A percentile compares a stretch with the other conserved stretches of the same genome.
Evolutionary conservation across 31 red algal genomes (phyloP).

Genomic region (Odonthalia washingtoniensis): DNA sequence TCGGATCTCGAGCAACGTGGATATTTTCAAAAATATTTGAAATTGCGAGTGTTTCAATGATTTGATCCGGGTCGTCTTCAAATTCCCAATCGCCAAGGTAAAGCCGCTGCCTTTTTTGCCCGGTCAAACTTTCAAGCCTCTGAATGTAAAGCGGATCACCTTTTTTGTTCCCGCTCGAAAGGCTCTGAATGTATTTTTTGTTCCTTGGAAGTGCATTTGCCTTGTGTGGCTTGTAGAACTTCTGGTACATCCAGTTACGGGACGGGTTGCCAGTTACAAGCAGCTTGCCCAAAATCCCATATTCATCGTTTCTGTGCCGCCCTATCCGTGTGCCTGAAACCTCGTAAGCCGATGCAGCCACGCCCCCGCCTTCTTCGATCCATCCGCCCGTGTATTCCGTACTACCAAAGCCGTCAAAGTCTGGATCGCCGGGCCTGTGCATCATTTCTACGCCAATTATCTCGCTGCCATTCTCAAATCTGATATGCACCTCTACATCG

Average conservation of each 20-base stretch:
- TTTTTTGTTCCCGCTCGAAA: not conserved
- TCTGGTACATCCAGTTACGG: not conserved
- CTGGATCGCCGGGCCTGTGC: not conserved
- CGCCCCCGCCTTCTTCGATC: not conserved
- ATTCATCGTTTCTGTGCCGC: not conserved
- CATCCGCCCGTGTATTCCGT: not conserved
- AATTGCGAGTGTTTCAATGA: slow-evolving; percentile 5
- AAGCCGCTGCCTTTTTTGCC: not conserved
- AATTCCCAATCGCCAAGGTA: slow-evolving; percentile 16
- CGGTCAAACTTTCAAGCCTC: not conserved
- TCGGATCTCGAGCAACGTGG: no score
- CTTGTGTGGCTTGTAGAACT: slow-evolving; percentile 9
- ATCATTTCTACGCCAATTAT: not conserved
- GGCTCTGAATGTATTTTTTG: not conserved
- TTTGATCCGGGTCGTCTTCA: slow-evolving; percentile 3
- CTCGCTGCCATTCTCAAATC: slow-evolving; percentile 3
- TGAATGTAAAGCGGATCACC: not conserved
- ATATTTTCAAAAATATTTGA: not conserved
- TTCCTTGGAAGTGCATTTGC: not conserved
- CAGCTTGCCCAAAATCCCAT: not conserved
- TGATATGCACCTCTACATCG: not conserved
- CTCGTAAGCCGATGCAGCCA: not conserved
- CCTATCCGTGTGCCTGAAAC: not conserved
- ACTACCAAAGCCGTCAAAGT: slow-evolving; percentile 19
- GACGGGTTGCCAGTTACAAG: not conserved